Base-by-base conservation (phyloP, 2,329 filamentous ascomycete species). In the Falciphora oryzae region DNA sequence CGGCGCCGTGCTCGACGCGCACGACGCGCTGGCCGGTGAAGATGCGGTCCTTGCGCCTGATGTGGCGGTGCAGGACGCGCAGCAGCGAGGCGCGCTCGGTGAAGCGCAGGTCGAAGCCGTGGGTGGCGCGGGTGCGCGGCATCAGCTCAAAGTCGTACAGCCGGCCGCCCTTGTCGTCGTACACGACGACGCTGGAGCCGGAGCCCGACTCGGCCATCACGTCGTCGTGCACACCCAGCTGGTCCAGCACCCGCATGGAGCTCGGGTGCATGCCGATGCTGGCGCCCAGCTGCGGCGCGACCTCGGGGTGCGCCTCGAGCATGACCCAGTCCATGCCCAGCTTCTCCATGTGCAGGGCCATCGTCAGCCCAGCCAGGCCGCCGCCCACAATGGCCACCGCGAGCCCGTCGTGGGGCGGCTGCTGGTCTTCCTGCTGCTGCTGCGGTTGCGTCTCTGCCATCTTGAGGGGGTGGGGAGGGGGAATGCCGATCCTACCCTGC, bases 321-420 rank as follows among this genome's bases (percentile, higher is more conserved):
- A 85, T 64, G 2, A 82, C 65, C 68, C 79, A 85, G 66, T 84
- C 77, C 64, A 85, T 78, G 32, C 70, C 71, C 38, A 77, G 71
- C 58, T 71, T 69, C 63, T 84, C 76, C 3, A 85, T 75, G 66
- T 77, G 76, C 57, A 77, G 75, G 4, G 81, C 80, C 11, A 83
- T 69, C 0, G 78, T 73, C 1, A 83, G 70, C 8, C 83, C 83
- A 2, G 78, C 74, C n/a, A 84, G 71, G 58, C 79, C 76, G 7
- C 79, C 82, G n/a, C 82, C 82, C 1, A 74, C 79, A 50, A 85
- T 82, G 62, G 83, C 71, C 25, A 82, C 75, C 63, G 73, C 74
- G 69, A 77, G 75, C 14, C 38, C 13, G 38, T 14, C 16, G 38
- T 44, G 13, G 38, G 32, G 32, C 32, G 32, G 32, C 32, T 35